These are phyloP conservation scores for Polyrhizophydium stewartii DNA, from an alignment of 371 early-diverging fungal genomes.

Conservation along the genomic window DNA sequence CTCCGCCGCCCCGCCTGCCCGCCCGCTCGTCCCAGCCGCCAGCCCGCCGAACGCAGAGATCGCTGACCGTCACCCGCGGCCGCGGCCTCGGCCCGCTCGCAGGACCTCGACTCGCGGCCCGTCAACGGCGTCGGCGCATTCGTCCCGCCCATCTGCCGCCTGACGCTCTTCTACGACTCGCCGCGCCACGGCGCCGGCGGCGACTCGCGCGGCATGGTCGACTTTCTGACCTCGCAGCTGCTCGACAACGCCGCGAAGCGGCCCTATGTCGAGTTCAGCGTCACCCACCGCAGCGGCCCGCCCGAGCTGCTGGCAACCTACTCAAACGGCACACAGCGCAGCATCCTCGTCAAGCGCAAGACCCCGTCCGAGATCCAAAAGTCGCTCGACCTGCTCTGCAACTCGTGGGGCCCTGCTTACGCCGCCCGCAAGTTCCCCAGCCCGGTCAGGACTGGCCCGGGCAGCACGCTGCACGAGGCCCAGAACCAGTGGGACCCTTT, in stretches of 20 bases:
- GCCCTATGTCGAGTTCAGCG: slow-evolving; percentile 35
- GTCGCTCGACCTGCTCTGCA: slow-evolving; percentile 25
- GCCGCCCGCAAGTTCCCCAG: slow-evolving; percentile 2
- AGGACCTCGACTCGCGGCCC: slow-evolving; percentile 23
- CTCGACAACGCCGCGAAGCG: slow-evolving; percentile 15
- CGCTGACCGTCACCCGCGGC: too few relatives aligned
- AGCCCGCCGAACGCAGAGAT: too few relatives aligned
- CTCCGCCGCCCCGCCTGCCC: too few relatives aligned
- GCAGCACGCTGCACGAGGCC: slow-evolving; percentile 4
- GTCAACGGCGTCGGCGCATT: slow-evolving; percentile 32
- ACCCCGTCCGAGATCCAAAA: slow-evolving; percentile 12
- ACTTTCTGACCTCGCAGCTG: slow-evolving; percentile 25
- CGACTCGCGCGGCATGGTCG: slow-evolving; percentile 37
- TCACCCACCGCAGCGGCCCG: slow-evolving; percentile 15
- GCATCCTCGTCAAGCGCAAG: slow-evolving; percentile 14
- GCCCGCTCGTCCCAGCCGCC: too few relatives aligned
- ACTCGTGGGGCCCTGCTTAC: slow-evolving; percentile 17
- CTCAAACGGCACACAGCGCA: slow-evolving; percentile 17
- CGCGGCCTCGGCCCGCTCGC: too few relatives aligned
- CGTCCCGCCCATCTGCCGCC: slow-evolving; percentile 30
- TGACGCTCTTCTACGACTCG: slow-evolving; percentile 30
- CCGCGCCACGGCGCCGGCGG: slow-evolving; percentile 35
- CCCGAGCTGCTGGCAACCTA: slow-evolving; percentile 32
- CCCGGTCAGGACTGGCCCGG: slow-evolving; percentile 7
- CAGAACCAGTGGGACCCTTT: slow-evolving; percentile 30